Evolutionary conservation across 768 basidiomycete genomes (phyloP), one percentile per base, ranked within the genome.

Genomic region (Hypsizygus marmoreus): DNA sequence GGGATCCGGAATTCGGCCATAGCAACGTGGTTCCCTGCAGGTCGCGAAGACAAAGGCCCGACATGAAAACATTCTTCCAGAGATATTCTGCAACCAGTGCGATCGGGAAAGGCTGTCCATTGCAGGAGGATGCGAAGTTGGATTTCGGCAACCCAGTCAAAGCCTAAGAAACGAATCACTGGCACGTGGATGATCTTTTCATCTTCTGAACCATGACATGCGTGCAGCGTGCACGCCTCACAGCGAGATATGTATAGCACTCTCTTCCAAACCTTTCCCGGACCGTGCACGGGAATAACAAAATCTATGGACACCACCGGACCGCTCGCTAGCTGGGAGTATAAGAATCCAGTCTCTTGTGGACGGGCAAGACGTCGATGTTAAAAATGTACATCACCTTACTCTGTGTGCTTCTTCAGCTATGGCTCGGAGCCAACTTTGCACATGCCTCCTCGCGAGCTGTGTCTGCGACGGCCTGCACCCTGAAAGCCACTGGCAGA

Each of bases 401-500:
- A 24, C 14, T 22, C 16, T 4, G 22, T 38, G 7, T 30, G 34
- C 42, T 56, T 26, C 10, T 33, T 25, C 22, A 50, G 30, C 29
- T 33, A 6, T 25, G 31, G 8, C 9, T 38, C 19, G 44, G 41
- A 16, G 50, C 50, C 11, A 22, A 25, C n/a, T 30, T 43, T 37
- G 40, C 40, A 31, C 12, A 39, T 31, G 49, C 48, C 17, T 40
- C 37, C 26, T 17, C 35, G 20, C 19, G 26, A 26, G 8, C 28
- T 22, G 25, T 4, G 23, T n/a, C 30, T 11, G 41, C 48, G 38
- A 49, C 55, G n/a, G n/a, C n/a, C 6, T 82, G 80, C 54, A 75
- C 71, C 6, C 46, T 81, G 33, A 45, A 50, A 3, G 69, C 76
- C 8, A 69, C 59, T 38, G 76, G 79, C 13, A 67, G 68, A 6